Conservation (phyloP, 345 rosid species). For the Citrus trifoliata region DNA sequence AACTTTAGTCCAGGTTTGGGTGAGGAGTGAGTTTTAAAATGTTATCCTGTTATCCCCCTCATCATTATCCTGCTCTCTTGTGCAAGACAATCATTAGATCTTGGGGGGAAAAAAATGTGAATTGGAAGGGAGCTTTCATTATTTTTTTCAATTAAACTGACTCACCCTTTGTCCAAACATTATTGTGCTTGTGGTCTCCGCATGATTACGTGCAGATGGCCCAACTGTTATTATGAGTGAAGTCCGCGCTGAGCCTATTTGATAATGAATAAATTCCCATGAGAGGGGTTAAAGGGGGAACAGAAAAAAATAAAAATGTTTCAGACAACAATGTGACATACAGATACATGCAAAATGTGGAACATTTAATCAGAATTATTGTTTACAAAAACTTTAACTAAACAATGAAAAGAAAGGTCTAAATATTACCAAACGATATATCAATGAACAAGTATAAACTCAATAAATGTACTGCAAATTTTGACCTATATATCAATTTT, state of each 20-base stretch:
- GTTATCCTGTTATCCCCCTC: background rate
- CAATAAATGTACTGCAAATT: background rate
- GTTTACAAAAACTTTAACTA: background rate
- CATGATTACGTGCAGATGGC: slow-evolving; percentile 74
- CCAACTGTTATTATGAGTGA: slow-evolving; percentile 87
- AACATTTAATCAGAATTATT: background rate
- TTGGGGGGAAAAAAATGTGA: background rate
- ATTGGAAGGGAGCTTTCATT: background rate
- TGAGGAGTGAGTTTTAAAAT: background rate
- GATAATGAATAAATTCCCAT: slow-evolving; percentile 16
- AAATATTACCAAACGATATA: background rate
- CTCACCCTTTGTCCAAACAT: slow-evolving; percentile 96
- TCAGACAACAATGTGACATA: background rate
- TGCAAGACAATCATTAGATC: background rate
- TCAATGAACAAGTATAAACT: background rate
- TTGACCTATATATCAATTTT: background rate
- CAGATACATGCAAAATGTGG: background rate
- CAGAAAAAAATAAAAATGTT: background rate
- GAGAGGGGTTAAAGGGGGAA: background rate
- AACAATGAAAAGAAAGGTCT: background rate
- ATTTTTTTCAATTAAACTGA: background rate
- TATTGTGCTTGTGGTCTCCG: slow-evolving; percentile 89
- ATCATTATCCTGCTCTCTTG: background rate
- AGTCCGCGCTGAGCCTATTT: slow-evolving; percentile 85
- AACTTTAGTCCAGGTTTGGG: background rate